A percentile compares a stretch with the other conserved stretches of the same genome.
Conservation (phyloP, 2,329 filamentous ascomycete genomes). For the Scorias spongiosa region DNA sequence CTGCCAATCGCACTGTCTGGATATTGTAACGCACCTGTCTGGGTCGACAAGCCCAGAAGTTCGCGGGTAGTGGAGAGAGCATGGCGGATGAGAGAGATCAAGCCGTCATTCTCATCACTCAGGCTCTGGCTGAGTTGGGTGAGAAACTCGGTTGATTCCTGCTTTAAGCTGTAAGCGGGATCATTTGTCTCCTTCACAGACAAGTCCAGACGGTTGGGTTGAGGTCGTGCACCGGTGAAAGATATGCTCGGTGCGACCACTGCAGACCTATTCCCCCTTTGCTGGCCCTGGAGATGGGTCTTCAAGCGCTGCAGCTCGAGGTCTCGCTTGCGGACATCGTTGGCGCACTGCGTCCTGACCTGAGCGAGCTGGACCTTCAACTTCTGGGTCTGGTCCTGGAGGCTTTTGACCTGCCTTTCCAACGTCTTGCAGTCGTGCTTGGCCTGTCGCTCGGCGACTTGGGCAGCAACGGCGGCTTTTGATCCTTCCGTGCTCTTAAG, state of each 20-base stretch:
- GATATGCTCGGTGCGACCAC: conserved; percentile 33
- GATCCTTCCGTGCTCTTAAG: conserved; percentile 39
- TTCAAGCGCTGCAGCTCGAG: conserved; percentile 79
- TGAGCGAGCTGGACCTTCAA: conserved; percentile 70
- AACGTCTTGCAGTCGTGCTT: conserved; percentile 71
- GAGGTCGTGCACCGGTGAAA: conserved; percentile 29
- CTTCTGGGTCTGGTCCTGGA: conserved; percentile 71
- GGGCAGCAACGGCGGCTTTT: conserved; percentile 55
- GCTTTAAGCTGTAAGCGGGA: conserved; percentile 53
- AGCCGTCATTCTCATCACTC: conserved; percentile 79
- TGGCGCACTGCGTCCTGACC: conserved; percentile 72
- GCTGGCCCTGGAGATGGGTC: conserved; percentile 59
- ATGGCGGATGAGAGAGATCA: conserved; percentile 56
- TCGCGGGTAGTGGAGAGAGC: conserved; percentile 58
- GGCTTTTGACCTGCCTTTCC: conserved; percentile 54
- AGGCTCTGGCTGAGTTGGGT: conserved; percentile 69
- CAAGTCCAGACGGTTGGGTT: conserved; percentile 38
- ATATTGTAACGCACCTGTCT: conserved; percentile 9
- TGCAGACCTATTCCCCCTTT: conserved; percentile 30
- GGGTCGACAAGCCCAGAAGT: conserved; percentile 37
- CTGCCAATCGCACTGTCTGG: conserved; percentile 19
- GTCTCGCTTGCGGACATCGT: conserved; percentile 81
- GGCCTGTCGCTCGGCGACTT: conserved; percentile 55
- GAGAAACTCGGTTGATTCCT: conserved; percentile 83
- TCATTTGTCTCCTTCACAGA: conserved; percentile 35